Evolutionary conservation across 306 rosid species (phyloP).

Genomic region (Leucaena leucocephala): DNA sequence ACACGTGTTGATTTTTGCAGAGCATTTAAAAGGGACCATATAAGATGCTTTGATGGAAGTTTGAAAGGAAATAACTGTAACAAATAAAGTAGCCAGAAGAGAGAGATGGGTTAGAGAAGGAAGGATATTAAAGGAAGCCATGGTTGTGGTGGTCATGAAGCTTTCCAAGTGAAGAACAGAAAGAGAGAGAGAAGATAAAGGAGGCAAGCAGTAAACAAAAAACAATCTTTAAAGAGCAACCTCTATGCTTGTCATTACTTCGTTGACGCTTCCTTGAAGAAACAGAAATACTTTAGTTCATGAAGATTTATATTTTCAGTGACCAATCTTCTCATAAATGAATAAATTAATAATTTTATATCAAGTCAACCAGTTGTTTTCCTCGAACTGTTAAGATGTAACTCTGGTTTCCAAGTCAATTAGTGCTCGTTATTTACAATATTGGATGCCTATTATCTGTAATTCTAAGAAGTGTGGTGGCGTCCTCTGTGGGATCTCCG

Average conservation of each 20-base stretch:
- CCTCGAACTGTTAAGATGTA: slow-evolving; percentile 23
- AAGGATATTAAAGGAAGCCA: slow-evolving; percentile 50
- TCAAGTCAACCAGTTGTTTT: slow-evolving; percentile 26
- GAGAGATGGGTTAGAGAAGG: slow-evolving; percentile 36
- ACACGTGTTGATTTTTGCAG: slow-evolving; percentile 48
- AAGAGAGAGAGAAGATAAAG: slow-evolving; percentile 22
- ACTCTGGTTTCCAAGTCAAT: not conserved
- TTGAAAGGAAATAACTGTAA: not conserved
- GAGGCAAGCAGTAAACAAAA: not conserved
- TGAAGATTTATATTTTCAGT: slow-evolving; percentile 21
- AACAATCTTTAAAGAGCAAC: slow-evolving; percentile 10
- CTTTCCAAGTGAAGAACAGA: slow-evolving; percentile 39
- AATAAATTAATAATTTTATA: not conserved
- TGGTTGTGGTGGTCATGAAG: slow-evolving; percentile 43
- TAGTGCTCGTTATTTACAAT: slow-evolving; percentile 18
- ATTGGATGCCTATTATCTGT: not conserved
- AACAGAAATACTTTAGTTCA: slow-evolving; percentile 18
- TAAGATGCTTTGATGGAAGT: slow-evolving; percentile 6
- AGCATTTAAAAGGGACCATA: slow-evolving; percentile 54
- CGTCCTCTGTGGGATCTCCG: slow-evolving; percentile 34
- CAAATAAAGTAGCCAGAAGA: slow-evolving; percentile 34
- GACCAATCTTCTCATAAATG: slow-evolving; percentile 2
- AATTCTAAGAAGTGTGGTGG: not conserved
- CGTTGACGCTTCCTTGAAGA: slow-evolving; percentile 34
- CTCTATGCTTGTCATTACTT: slow-evolving; percentile 35